phyloP scores from a whole-genome alignment of 164 flowering plant species.

The Tetrastigma voinierianum region DNA sequence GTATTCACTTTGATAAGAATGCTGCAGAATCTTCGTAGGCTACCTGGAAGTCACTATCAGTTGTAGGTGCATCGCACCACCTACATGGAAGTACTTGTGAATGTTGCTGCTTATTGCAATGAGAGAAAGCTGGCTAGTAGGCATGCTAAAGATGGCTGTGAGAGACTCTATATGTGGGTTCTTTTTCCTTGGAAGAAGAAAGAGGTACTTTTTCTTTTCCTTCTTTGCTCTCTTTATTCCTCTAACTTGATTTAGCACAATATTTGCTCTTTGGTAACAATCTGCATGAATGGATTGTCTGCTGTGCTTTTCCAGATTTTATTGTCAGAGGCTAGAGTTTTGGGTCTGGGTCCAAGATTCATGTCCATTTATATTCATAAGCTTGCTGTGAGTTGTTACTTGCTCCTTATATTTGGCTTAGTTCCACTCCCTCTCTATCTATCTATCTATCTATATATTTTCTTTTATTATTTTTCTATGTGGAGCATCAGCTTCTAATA shows the following conservation, averaged over 20 bases:
- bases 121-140: constrained; percentile 63
- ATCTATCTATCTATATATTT: not conserved
- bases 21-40: constrained; percentile 53
- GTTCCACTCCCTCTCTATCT: not conserved
- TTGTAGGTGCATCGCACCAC: constrained; percentile 54
- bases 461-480: not conserved
- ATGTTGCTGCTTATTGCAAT: constrained; percentile 76
- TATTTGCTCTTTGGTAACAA: not conserved
- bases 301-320: constrained; percentile 47
- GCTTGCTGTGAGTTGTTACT: constrained; percentile 61
- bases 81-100: constrained; percentile 54
- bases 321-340: constrained; percentile 73
- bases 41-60: constrained; percentile 55
- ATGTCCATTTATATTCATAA: constrained; percentile 78
- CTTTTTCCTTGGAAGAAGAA: constrained; percentile 66
- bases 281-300: constrained; percentile 1
- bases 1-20: constrained; percentile 52
- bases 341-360: constrained; percentile 93
- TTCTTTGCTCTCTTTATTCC: not conserved
- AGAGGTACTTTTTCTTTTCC: constrained; percentile 43
- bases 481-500: not conserved
- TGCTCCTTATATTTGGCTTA: not conserved
- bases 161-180: constrained; percentile 76
- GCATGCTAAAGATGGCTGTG: constrained; percentile 72
- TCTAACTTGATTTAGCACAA: not conserved